A percentile compares a stretch with the other conserved stretches of the same genome.
Evolutionary conservation across 331 rosid genomes (phyloP).

Genomic region (Pyrus hybrid): DNA sequence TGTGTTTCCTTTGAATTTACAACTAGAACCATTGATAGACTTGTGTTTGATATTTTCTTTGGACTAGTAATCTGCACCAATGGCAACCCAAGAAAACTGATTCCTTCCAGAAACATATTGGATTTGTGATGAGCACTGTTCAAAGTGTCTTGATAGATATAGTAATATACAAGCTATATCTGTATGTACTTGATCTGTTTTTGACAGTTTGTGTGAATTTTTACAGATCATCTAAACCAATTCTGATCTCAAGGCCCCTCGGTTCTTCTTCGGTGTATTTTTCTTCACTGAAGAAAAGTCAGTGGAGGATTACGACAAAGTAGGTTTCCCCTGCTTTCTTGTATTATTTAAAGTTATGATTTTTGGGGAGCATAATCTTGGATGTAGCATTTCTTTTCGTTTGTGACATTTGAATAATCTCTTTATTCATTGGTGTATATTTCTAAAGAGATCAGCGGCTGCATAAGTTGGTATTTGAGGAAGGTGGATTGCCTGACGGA

Average conservation of each 20-base stretch:
- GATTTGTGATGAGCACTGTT: not conserved
- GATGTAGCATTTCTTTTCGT: constrained; percentile 8
- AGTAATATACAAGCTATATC: not conserved
- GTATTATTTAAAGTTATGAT: not conserved
- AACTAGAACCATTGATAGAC: not conserved
- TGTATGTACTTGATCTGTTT: not conserved
- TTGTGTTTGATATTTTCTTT: not conserved
- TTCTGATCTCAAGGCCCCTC: constrained; percentile 37
- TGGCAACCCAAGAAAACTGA: not conserved
- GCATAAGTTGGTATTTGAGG: constrained; percentile 91
- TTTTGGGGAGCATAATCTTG: not conserved
- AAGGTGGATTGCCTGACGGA: constrained; percentile 93
- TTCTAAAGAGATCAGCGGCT: constrained; percentile 74
- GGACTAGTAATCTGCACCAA: not conserved
- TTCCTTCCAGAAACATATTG: not conserved
- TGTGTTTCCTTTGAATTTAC: not conserved
- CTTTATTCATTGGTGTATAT: constrained; percentile 11
- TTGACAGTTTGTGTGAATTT: constrained; percentile 18
- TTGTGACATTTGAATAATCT: constrained; percentile 3
- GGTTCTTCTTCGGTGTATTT: constrained; percentile 24
- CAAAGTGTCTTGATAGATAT: not conserved
- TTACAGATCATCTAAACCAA: constrained; percentile 51
- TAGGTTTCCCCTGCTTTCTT: constrained; percentile 16
- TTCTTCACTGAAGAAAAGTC: constrained; percentile 50
- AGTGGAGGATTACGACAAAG: constrained; percentile 83